These are phyloP conservation scores for Cyberlindnera japonica DNA, from an alignment of 805 yeast species.

Conservation along the genomic window DNA sequence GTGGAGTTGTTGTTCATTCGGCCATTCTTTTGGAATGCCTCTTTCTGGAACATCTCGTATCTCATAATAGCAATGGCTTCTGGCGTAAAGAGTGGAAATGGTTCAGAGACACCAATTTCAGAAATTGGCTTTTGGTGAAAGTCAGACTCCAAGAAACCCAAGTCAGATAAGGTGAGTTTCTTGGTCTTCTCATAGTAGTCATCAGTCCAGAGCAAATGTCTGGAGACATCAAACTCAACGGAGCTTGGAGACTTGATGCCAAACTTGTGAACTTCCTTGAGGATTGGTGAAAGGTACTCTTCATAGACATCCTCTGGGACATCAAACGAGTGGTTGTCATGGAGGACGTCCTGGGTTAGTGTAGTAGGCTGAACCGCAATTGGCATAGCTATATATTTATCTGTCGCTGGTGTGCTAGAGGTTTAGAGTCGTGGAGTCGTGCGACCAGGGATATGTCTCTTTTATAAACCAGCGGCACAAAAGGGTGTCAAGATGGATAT, in stretches of 20 bases:
- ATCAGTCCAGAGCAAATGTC: constrained; percentile 37
- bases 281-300: constrained; percentile 12
- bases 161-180: constrained; percentile 44
- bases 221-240: constrained; percentile 34
- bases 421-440: too few species aligned
- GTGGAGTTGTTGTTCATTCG: constrained; percentile 41
- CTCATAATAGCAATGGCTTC: constrained; percentile 59
- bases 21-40: constrained; percentile 42
- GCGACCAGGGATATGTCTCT: too few species aligned
- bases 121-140: constrained; percentile 45
- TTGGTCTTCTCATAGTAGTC: constrained; percentile 36
- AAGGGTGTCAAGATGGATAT: too few species aligned
- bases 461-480: too few species aligned
- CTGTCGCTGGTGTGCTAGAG: not conserved
- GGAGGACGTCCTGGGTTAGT: constrained; percentile 15
- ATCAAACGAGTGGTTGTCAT: constrained; percentile 19
- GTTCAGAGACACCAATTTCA: constrained; percentile 53
- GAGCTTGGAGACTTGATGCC: constrained; percentile 24
- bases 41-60: constrained; percentile 47
- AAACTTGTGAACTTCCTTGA: constrained; percentile 13
- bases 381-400: constrained; percentile 6
- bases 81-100: constrained; percentile 58
- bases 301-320: constrained; percentile 18
- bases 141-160: constrained; percentile 33
- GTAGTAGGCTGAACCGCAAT: constrained; percentile 10